Percentiles rank a stretch among this genome's conserved stretches.
Evolutionary conservation across 768 basidiomycete species (phyloP).

Genomic region (Psilocybe sp.): DNA sequence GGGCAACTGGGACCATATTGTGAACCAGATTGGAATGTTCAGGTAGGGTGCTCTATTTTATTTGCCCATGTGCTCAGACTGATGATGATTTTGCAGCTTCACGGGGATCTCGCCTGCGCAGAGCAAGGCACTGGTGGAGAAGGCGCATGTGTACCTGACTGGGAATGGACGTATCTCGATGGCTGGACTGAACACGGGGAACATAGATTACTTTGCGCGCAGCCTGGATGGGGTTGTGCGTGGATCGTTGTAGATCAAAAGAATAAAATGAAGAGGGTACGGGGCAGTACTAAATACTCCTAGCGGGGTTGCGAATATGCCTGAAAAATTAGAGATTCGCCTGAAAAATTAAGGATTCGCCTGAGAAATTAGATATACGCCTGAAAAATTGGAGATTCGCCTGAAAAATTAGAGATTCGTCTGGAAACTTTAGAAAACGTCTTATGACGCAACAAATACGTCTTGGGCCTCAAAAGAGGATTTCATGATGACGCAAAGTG

Average conservation of each 20-base stretch:
- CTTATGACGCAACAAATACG: no score
- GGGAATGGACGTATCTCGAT: slow-evolving; percentile 89
- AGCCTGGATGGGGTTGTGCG: slow-evolving; percentile 65
- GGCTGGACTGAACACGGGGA: slow-evolving; percentile 84
- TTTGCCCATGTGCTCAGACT: no score
- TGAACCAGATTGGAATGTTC: slow-evolving; percentile 97
- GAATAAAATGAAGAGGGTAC: slow-evolving; percentile 7
- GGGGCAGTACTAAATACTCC: no score
- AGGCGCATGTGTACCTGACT: slow-evolving; percentile 84
- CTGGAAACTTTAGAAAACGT: no score
- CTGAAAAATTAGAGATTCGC: no score
- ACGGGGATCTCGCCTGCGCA: slow-evolving; percentile 75
- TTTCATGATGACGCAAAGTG: no score
- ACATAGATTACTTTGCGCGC: slow-evolving; percentile 74
- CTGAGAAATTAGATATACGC: no score
- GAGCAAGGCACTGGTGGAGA: slow-evolving; percentile 63
- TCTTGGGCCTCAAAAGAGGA: no score
- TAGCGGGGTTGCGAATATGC: no score
- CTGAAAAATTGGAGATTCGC: no score
- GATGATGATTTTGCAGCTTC: slow-evolving; percentile 48
- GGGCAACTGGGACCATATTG: slow-evolving; percentile 94
- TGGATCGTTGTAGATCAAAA: slow-evolving; percentile 16
- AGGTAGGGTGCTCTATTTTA: slow-evolving; percentile 57
- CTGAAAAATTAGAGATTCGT: no score
- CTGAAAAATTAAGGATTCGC: no score